phyloP scores from a whole-genome alignment of 2,329 filamentous ascomycete species.

The Aspergillus texensis region DNA sequence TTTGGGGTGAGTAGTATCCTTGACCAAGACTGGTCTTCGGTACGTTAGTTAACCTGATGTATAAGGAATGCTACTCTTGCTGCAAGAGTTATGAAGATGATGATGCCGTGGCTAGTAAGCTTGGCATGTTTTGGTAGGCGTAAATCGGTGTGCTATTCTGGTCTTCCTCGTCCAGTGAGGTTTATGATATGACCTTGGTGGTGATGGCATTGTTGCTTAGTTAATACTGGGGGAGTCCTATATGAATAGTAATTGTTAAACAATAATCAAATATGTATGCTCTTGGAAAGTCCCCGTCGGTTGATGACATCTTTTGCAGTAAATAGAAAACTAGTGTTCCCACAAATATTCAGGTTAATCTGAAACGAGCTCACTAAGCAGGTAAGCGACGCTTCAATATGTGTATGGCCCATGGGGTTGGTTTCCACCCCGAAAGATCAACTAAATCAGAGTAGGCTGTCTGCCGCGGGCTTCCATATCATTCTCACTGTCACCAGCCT shows the following conservation, averaged over 20 bases:
- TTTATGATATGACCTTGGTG: neutral
- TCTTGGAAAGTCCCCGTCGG: too few relatives aligned
- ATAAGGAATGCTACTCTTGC: neutral
- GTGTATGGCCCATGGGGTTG: too few relatives aligned
- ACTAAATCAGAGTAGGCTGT: neutral
- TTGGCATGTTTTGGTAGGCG: neutral
- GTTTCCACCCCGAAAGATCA: neutral
- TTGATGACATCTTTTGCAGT: too few relatives aligned
- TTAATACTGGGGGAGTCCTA: neutral
- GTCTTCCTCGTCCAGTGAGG: too few relatives aligned
- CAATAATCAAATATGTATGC: too few relatives aligned
- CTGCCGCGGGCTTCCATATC: constrained; percentile 13
- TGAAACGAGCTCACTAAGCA: too few relatives aligned
- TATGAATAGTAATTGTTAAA: too few relatives aligned
- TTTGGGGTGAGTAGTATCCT: neutral
- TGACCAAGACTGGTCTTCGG: neutral
- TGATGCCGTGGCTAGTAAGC: neutral
- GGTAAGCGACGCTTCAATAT: too few relatives aligned
- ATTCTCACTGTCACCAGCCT: constrained; percentile 30
- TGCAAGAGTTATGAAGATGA: neutral
- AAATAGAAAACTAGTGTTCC: too few relatives aligned
- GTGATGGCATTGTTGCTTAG: neutral
- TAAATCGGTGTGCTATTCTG: neutral
- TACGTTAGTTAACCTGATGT: neutral
- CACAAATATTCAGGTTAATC: too few relatives aligned